A percentile compares a stretch with the other conserved stretches of the same genome.
phyloP scores from a whole-genome alignment of 495 filamentous ascomycete species.

The Copromyces sp. region DNA sequence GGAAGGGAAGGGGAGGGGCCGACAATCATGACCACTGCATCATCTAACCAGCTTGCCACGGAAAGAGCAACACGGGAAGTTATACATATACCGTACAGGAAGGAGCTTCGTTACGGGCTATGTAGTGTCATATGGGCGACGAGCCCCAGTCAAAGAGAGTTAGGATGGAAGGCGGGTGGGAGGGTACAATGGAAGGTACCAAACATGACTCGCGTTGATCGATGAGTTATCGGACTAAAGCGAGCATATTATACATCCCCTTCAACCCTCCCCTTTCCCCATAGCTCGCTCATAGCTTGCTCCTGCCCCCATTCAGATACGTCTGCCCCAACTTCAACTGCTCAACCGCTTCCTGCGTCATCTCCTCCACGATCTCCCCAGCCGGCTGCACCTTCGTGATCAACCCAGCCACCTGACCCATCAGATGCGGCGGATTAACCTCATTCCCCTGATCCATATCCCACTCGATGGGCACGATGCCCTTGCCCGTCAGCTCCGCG shows the following conservation, averaged over 20 bases:
- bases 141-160: background rate
- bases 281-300: constrained; percentile 28
- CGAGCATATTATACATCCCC: background rate
- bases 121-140: background rate
- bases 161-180: background rate
- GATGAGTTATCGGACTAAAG: background rate
- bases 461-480: constrained; percentile 66
- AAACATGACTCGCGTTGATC: background rate
- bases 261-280: background rate
- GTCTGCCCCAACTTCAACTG: constrained; percentile 48
- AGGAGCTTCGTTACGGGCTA: background rate
- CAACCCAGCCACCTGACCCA: constrained; percentile 84
- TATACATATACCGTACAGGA: background rate
- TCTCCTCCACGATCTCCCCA: constrained; percentile 68
- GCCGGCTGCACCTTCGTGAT: constrained; percentile 71
- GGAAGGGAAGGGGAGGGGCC: background rate
- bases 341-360: constrained; percentile 70
- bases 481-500: constrained; percentile 56
- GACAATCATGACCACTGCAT: background rate
- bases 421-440: constrained; percentile 73
- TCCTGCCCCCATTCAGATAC: constrained; percentile 32
- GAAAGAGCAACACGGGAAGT: background rate
- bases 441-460: constrained; percentile 70
- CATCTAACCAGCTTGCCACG: background rate
- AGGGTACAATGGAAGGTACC: background rate